Percentiles rank a stretch among this genome's conserved stretches.
Conservation (phyloP, 306 rosid genomes). For the Begonia peltatifolia region DNA sequence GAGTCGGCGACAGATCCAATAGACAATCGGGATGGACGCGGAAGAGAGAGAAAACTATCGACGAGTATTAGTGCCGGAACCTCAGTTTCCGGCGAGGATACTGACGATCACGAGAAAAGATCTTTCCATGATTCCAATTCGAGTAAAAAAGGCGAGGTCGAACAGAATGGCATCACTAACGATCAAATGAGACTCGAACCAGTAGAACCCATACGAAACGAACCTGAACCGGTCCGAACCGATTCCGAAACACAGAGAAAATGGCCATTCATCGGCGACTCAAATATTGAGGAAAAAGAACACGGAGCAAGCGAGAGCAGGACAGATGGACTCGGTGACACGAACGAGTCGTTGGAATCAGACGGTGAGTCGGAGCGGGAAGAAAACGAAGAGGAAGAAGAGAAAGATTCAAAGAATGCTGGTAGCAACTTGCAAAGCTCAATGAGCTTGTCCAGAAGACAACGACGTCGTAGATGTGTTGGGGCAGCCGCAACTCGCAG, state of each 20-base stretch:
- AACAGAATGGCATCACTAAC: slow-evolving; percentile 10
- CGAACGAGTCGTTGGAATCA: slow-evolving; percentile 18
- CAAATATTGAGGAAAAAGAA: background rate
- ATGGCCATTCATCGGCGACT: slow-evolving; percentile 12
- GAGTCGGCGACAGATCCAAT: background rate
- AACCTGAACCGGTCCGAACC: slow-evolving; percentile 10
- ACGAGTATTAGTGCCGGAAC: slow-evolving; percentile 11
- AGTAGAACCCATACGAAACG: background rate
- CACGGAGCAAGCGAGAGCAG: background rate
- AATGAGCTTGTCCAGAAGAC: slow-evolving; percentile 24
- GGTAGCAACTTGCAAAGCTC: slow-evolving; percentile 41
- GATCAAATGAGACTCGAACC: slow-evolving; percentile 2
- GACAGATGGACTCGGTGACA: slow-evolving; percentile 10
- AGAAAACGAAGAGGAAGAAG: slow-evolving; percentile 1
- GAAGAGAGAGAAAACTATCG: slow-evolving; percentile 1
- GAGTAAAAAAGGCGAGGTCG: slow-evolving; percentile 19
- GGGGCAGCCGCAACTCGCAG: slow-evolving; percentile 4
- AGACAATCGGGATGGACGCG: slow-evolving; percentile 1
- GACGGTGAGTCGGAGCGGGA: slow-evolving; percentile 19
- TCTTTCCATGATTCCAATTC: slow-evolving; percentile 48
- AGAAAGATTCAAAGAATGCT: slow-evolving; percentile 18
- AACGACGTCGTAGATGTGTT: slow-evolving; percentile 17
- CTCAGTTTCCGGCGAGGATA: slow-evolving; percentile 12
- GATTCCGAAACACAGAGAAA: slow-evolving; percentile 8
- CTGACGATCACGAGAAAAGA: slow-evolving; percentile 22